Evolutionary conservation across 2,329 filamentous ascomycete genomes (phyloP).

Genomic region (Aureobasidium uvarum): DNA sequence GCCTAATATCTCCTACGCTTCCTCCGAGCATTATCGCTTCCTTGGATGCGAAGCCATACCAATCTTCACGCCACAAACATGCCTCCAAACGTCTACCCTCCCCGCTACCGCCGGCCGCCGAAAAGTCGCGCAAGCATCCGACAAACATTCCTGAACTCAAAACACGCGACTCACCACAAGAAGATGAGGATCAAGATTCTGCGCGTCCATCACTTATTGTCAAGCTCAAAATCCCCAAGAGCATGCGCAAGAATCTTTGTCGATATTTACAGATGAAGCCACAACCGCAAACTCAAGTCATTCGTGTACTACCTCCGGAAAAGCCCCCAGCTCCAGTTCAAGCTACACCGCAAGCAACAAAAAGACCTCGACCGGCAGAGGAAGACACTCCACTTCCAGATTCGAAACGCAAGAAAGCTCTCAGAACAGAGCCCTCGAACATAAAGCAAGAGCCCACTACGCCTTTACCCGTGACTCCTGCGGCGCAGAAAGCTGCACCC

Average conservation of each 20-base stretch:
- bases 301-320: conserved; percentile 21
- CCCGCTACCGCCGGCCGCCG: not conserved
- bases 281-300: conserved; percentile 11
- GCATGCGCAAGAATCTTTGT: conserved; percentile 19
- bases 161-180: conserved; percentile 22
- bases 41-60: conserved; percentile 34
- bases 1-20: conserved; percentile 57
- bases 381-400: conserved; percentile 29
- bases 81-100: conserved; percentile 17
- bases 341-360: conserved; percentile 21
- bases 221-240: conserved; percentile 27
- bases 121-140: conserved; percentile 14
- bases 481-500: conserved; percentile 32
- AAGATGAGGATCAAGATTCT: not conserved
- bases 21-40: conserved; percentile 57
- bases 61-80: conserved; percentile 9
- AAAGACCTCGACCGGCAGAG: conserved; percentile 23
- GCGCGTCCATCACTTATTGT: conserved; percentile 18
- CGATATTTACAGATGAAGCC: conserved; percentile 26
- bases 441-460: conserved; percentile 4
- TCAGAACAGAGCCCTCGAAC: not conserved
- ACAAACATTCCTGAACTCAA: conserved; percentile 8
- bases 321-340: conserved; percentile 6
- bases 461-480: not conserved
- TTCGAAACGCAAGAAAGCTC: conserved; percentile 33